These are phyloP conservation scores for Escallonia herrerae DNA, from an alignment of 129 eudicot genomes.

Conservation along the genomic window DNA sequence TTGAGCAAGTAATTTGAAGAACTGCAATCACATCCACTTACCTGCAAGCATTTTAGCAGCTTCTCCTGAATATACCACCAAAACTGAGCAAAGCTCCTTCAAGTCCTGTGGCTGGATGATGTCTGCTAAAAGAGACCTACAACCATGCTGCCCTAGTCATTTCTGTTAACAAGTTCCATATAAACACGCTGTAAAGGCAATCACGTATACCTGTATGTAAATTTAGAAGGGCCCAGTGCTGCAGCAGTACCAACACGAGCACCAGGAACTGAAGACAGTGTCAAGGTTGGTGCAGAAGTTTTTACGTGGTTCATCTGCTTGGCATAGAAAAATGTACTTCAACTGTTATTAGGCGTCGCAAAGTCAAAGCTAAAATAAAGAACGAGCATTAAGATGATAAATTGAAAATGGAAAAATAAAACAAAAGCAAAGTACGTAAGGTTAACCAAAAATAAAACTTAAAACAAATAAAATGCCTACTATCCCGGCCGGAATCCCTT, in stretches of 20 bases:
- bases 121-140: conserved; percentile 87
- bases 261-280: conserved; percentile 38
- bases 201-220: conserved; percentile 64
- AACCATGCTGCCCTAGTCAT: conserved; percentile 18
- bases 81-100: conserved; percentile 85
- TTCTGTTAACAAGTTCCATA: conserved; percentile 7
- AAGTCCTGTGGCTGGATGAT: conserved; percentile 78
- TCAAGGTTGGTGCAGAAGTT: conserved; percentile 52
- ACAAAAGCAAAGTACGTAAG: no score
- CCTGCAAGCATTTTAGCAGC: conserved; percentile 79
- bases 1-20: neutral
- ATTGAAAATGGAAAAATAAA: no score
- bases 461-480: no score
- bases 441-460: no score
- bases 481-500: neutral
- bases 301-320: conserved; percentile 42
- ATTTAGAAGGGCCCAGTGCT: conserved; percentile 65
- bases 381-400: neutral
- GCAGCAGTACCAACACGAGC: conserved; percentile 46
- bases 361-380: conserved; percentile 2
- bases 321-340: conserved; percentile 5
- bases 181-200: neutral
- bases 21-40: conserved; percentile 7
- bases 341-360: conserved; percentile 1
- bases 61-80: conserved; percentile 77